Conservation (phyloP, 345 rosid species). For the Hevea brasiliensis region DNA sequence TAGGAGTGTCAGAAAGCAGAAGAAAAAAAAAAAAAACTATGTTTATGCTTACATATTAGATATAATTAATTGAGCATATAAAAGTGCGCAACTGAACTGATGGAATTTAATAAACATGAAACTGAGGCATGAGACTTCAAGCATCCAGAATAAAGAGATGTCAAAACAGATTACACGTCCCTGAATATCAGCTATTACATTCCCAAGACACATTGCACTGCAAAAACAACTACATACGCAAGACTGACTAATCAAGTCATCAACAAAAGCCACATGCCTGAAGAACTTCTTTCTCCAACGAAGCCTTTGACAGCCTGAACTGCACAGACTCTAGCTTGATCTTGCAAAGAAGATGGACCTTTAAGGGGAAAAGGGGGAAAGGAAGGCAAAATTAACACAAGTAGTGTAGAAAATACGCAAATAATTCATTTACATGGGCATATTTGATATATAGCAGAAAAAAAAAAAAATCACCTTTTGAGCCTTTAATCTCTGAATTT, state of each 20-base stretch:
- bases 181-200: background rate
- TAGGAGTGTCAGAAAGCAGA: background rate
- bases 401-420: background rate
- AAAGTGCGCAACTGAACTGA: background rate
- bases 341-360: constrained; percentile 37
- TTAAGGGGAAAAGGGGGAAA: background rate
- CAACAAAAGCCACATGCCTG: constrained; percentile 18
- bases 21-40: background rate
- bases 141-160: no score
- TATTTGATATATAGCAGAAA: background rate
- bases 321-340: constrained; percentile 33
- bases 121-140: background rate
- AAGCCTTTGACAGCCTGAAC: constrained; percentile 34
- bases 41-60: background rate
- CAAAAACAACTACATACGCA: background rate
- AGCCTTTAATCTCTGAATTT: constrained; percentile 30
- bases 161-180: background rate
- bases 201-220: background rate
- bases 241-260: background rate
- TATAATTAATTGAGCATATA: background rate
- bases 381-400: background rate
- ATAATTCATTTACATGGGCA: background rate
- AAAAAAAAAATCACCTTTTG: constrained; percentile 25
- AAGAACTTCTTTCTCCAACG: constrained; percentile 33
- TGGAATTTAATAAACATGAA: background rate